Conservation (phyloP, 2,329 filamentous ascomycete genomes). For the Penicillium frequentans region DNA sequence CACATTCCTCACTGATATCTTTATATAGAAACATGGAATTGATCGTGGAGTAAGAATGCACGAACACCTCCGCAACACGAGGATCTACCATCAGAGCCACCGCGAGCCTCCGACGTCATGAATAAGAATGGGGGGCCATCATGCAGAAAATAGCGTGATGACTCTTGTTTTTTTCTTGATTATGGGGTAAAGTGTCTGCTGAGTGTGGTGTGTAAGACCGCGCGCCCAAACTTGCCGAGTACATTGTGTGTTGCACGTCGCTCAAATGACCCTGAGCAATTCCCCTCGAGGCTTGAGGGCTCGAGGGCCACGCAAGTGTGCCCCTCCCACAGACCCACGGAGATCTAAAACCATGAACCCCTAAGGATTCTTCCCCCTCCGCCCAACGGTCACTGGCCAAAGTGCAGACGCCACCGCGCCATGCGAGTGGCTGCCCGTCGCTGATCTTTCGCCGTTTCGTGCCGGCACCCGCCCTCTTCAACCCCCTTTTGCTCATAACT, state of each 20-base stretch:
- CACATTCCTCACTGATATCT: neutral
- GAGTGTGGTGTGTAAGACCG: neutral
- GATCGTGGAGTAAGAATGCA: neutral
- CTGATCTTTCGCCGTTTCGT: conserved; percentile 11
- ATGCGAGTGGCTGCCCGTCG: conserved; percentile 7
- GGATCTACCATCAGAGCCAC: neutral
- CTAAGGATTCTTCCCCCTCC: neutral
- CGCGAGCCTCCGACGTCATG: conserved; percentile 10
- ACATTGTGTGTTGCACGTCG: neutral
- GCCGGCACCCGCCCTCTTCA: conserved; percentile 2
- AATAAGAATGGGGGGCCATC: neutral
- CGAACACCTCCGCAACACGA: conserved; percentile 4
- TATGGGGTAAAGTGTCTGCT: neutral
- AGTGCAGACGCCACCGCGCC: conserved; percentile 11
- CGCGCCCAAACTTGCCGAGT: neutral
- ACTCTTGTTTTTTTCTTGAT: neutral
- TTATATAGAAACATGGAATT: conserved; percentile 6
- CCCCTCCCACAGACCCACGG: conserved; percentile 8
- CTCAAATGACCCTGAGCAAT: neutral
- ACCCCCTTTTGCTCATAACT: neutral
- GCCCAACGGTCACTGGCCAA: conserved; percentile 13
- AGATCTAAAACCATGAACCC: conserved; percentile 13
- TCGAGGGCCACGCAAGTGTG: conserved; percentile 14
- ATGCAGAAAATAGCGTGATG: neutral
- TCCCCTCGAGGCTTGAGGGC: neutral